phyloP scores from a whole-genome alignment of 345 rosid species.

The Noccaea bulbosa region DNA sequence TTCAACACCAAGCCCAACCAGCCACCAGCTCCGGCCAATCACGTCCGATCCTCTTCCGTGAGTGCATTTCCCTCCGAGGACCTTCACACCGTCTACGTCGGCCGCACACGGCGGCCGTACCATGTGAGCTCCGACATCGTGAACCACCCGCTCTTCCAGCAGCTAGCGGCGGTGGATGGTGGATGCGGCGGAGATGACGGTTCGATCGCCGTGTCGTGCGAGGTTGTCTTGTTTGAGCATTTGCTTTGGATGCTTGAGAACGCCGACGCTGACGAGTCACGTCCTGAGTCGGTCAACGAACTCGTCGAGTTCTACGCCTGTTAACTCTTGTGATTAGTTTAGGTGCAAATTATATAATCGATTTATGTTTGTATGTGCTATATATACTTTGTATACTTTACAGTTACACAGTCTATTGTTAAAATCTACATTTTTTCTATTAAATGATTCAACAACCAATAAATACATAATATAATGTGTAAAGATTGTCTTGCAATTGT shows the following conservation, averaged over 20 bases:
- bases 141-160: conserved; percentile 54
- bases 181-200: conserved; percentile 46
- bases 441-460: conserved; percentile 1
- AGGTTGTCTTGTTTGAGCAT: conserved; percentile 95
- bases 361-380: conserved; percentile 38
- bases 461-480: conserved; percentile 2
- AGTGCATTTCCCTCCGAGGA: conserved; percentile 52
- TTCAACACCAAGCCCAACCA: conserved; percentile 61
- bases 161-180: conserved; percentile 47
- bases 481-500: conserved; percentile 8
- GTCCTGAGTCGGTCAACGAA: conserved; percentile 75
- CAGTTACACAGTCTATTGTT: conserved; percentile 7
- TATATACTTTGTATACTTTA: conserved; percentile 40
- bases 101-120: conserved; percentile 74
- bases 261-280: conserved; percentile 70
- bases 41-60: conserved; percentile 45
- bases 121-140: conserved; percentile 63
- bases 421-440: neutral
- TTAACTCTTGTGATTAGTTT: conserved; percentile 40
- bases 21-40: conserved; percentile 38
- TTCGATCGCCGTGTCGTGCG: conserved; percentile 67
- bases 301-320: conserved; percentile 85
- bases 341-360: conserved; percentile 16
- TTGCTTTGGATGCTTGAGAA: conserved; percentile 94
- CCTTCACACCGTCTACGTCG: conserved; percentile 77